Conservation (phyloP, 768 basidiomycete genomes). For the Boletus eberwhitei region DNA sequence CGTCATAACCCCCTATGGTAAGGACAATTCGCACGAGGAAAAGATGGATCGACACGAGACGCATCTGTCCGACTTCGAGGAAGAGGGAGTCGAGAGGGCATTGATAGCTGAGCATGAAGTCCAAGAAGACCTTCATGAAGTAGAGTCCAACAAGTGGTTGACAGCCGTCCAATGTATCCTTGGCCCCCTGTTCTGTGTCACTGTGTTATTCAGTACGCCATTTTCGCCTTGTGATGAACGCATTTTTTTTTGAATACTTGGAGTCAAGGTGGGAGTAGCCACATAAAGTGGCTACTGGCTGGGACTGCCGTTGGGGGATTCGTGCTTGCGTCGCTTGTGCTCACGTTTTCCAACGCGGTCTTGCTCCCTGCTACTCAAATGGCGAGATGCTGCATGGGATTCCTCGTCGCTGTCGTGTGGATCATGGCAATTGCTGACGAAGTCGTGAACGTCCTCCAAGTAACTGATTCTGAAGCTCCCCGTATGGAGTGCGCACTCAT, state of each 20-base stretch:
- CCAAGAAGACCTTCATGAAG: constrained; percentile 63
- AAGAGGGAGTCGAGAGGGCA: constrained; percentile 66
- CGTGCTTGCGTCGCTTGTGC: constrained; percentile 50
- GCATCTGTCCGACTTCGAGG: constrained; percentile 66
- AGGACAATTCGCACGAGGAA: constrained; percentile 16
- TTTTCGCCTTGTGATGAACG: neutral
- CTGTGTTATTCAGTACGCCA: constrained; percentile 72
- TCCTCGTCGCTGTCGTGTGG: constrained; percentile 89
- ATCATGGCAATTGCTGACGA: constrained; percentile 98
- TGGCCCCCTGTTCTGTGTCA: constrained; percentile 75
- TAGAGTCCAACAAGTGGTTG: constrained; percentile 75
- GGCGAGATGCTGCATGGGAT: constrained; percentile 85
- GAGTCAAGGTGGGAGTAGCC: constrained; percentile 31
- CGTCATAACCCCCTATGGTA: constrained; percentile 60
- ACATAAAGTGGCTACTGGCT: constrained; percentile 50
- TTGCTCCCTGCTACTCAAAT: constrained; percentile 55
- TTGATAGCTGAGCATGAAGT: constrained; percentile 74
- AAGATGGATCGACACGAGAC: constrained; percentile 36
- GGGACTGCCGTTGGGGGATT: constrained; percentile 55
- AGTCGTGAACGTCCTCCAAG: constrained; percentile 87
- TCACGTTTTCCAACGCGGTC: constrained; percentile 58
- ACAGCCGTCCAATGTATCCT: constrained; percentile 79
- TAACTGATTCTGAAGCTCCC: constrained; percentile 30
- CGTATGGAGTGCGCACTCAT: neutral
- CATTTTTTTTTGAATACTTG: neutral